Base-by-base conservation (phyloP, 441 rosid species). In the Aleurites moluccanus region DNA sequence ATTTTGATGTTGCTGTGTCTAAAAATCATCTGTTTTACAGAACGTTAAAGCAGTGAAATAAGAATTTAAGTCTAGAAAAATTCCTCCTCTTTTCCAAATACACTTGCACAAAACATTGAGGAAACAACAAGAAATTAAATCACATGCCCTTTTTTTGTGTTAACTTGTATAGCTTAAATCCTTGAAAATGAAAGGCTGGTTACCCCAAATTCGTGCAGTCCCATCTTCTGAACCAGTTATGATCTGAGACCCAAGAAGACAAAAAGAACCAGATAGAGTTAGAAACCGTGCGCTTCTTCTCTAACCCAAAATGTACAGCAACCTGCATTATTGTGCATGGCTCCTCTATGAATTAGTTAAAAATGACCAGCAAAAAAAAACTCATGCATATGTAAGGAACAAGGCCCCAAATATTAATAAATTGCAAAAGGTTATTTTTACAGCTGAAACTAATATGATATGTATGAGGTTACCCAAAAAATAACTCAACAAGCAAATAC, bases 141-240 rank as follows among this genome's bases (percentile, higher is more conserved):
- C 70, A 14, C 47, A 62, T 40, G 33, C 38, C n/a, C 70, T 59
- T 28, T 13, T 11, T 45, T 25, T 4, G 27, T 71, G 27, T 56
- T 14, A 44, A 50, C 20, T 64, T 40, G 40, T 42, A 13, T 20
- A 30, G 47, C 70, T 33, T n/a, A 72, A 67, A 73, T 64, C 42
- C 11, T 64, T 55, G 64, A 72, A 38, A 18, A 72, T 67, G 33
- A 71, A 45, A 69, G 33, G 53, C 74, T 30, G n/a, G 47, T 75
- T 92, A 95, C 99, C 99, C 99, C 99, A 95, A 60, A 95, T 82
- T 80, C 96, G 80, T 78, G 92, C 94, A 75, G 97, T 90, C 63
- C 99, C 98, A 86, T 95, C 99, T 83, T 95, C 99, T 13, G 99
- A 95, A 75, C 98, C 97, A 69, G 97, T 95, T 81, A 95, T 78